Percentiles rank a stretch among this genome's conserved stretches.
phyloP scores from a whole-genome alignment of 495 filamentous ascomycete species.

The Penicillium nucicola region DNA sequence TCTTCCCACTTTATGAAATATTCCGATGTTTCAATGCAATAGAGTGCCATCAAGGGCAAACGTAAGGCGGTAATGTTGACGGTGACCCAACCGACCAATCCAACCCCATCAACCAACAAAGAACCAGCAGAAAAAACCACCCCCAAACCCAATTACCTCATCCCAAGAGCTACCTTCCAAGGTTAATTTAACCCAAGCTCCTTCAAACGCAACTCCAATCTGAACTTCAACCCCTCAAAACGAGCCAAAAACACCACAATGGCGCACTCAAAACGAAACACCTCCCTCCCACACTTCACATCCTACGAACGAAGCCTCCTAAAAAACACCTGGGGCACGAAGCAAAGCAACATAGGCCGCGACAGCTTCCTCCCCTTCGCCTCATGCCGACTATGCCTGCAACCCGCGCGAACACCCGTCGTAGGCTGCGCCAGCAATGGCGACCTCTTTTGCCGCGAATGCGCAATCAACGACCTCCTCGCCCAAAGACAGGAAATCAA shows the following conservation, averaged over 20 bases:
- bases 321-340: slow-evolving; percentile 74
- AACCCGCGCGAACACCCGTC: slow-evolving; percentile 79
- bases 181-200: neutral
- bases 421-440: slow-evolving; percentile 72
- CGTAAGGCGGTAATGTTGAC: neutral
- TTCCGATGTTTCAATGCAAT: too few relatives aligned
- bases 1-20: too few relatives aligned
- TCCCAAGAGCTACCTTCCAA: slow-evolving; percentile 3
- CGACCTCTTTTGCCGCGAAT: slow-evolving; percentile 96
- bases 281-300: slow-evolving; percentile 93
- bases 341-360: slow-evolving; percentile 79
- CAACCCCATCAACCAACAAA: neutral
- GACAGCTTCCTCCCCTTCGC: slow-evolving; percentile 94
- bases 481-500: slow-evolving; percentile 93
- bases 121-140: neutral
- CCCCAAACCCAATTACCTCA: slow-evolving; percentile 1
- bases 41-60: neutral
- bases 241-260: slow-evolving; percentile 17
- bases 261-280: slow-evolving; percentile 79
- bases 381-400: slow-evolving; percentile 84
- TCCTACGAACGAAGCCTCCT: slow-evolving; percentile 83
- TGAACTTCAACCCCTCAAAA: neutral
- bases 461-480: slow-evolving; percentile 85
- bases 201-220: neutral
- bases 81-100: neutral